Conservation (phyloP, 2,329 filamentous ascomycete genomes). For the Fusarium sp. region DNA sequence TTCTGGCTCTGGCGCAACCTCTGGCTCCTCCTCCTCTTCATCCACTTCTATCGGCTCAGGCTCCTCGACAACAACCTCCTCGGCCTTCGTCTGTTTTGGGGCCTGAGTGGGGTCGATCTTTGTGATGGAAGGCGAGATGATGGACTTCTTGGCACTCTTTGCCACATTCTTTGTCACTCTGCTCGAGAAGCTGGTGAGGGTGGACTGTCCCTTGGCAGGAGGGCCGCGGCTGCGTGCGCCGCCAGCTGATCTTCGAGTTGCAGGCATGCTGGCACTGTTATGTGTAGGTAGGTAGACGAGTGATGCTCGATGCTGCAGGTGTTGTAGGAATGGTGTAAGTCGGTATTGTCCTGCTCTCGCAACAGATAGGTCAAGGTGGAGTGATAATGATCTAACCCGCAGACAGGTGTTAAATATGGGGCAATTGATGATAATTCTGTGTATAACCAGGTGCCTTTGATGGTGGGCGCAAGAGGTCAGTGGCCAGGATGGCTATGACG, state of each 20-base stretch:
- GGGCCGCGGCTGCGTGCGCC: conserved; percentile 51
- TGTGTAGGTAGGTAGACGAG: neutral
- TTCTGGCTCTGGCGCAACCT: conserved; percentile 47
- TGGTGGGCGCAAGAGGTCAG: conserved; percentile 22
- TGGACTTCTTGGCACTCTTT: conserved; percentile 61
- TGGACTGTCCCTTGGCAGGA: conserved; percentile 63
- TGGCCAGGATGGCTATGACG: conserved; percentile 39
- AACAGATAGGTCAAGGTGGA: neutral
- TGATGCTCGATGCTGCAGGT: conserved; percentile 9
- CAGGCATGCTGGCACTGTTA: conserved; percentile 56
- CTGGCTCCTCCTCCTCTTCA: conserved; percentile 39
- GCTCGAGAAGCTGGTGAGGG: conserved; percentile 67
- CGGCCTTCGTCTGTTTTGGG: conserved; percentile 32
- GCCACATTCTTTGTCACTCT: conserved; percentile 66
- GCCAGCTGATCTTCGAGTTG: conserved; percentile 62
- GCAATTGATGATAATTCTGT: conserved; percentile 15
- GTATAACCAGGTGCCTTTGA: conserved; percentile 4
- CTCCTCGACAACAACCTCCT: conserved; percentile 33
- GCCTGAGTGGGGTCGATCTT: conserved; percentile 50
- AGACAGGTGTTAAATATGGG: neutral
- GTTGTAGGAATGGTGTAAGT: neutral
- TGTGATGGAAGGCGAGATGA: conserved; percentile 50
- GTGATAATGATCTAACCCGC: neutral
- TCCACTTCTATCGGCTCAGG: conserved; percentile 37
- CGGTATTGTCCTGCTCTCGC: neutral